These are phyloP conservation scores for Paraphaeosphaeria sporulosa DNA, from an alignment of 2,329 filamentous ascomycete species.

Conservation along the genomic window DNA sequence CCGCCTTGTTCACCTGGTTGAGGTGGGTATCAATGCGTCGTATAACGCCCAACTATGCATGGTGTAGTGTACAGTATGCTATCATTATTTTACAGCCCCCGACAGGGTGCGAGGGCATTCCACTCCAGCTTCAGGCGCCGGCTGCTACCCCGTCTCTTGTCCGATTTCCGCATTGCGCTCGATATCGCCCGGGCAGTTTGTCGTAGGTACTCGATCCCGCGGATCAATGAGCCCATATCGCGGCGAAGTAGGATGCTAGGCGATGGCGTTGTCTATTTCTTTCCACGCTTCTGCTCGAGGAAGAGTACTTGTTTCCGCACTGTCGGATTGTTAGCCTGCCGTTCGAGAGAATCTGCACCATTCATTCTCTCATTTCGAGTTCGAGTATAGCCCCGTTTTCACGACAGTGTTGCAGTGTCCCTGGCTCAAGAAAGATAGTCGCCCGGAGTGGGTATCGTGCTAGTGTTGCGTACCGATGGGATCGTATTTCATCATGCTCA, in stretches of 20 bases:
- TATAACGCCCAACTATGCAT: slow-evolving; percentile 39
- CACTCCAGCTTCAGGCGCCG: not conserved
- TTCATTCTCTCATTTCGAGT: not conserved
- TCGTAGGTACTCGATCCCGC: not conserved
- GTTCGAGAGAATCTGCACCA: not conserved
- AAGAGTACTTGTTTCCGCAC: slow-evolving; percentile 97
- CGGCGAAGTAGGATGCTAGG: not conserved
- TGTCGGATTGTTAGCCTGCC: slow-evolving; percentile 49
- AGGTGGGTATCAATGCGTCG: not conserved
- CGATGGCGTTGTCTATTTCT: slow-evolving; percentile 48
- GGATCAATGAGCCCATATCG: not conserved
- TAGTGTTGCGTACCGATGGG: slow-evolving; percentile 75
- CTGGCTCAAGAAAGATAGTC: too few relatives aligned
- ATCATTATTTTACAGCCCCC: slow-evolving; percentile 20
- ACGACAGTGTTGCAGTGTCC: too few relatives aligned
- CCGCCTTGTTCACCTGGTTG: not conserved
- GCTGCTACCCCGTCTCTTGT: not conserved
- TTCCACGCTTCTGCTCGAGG: slow-evolving; percentile 87
- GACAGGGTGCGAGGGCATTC: too few relatives aligned
- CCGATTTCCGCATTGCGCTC: not conserved
- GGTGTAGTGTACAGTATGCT: slow-evolving; percentile 35
- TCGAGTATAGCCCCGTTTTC: too few relatives aligned
- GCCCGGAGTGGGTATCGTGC: not conserved
- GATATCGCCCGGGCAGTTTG: not conserved
- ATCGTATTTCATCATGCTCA: slow-evolving; percentile 99